Evolutionary conservation across 2,329 filamentous ascomycete genomes (phyloP).

Genomic region (Sclerotinia glacialis): DNA sequence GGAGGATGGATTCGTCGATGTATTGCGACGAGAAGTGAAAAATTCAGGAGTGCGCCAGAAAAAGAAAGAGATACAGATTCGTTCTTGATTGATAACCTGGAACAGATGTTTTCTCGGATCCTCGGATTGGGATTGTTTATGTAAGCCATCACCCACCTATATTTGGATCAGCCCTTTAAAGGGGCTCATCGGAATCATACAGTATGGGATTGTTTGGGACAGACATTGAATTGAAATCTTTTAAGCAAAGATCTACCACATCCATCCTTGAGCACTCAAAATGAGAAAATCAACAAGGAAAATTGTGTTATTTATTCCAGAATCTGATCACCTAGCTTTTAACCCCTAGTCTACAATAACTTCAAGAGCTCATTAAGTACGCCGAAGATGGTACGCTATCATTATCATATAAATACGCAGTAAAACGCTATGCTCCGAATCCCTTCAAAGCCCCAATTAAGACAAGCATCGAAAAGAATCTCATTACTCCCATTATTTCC

Average conservation of each 20-base stretch:
- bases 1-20: constrained; percentile 6
- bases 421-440: constrained; percentile 38
- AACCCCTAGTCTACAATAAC: constrained; percentile 18
- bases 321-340: constrained; percentile 11
- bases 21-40: constrained; percentile 6
- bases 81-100: constrained; percentile 14
- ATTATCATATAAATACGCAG: constrained; percentile 39
- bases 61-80: not conserved
- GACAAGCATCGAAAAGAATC: constrained; percentile 31
- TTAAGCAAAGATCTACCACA: not conserved
- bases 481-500: constrained; percentile 13
- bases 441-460: constrained; percentile 33
- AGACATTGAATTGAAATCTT: not conserved
- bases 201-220: not conserved
- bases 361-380: constrained; percentile 20
- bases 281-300: not conserved
- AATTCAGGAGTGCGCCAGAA: not conserved
- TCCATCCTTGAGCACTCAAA: not conserved
- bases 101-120: constrained; percentile 16
- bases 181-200: not conserved
- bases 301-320: constrained; percentile 3
- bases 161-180: constrained; percentile 2
- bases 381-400: constrained; percentile 27
- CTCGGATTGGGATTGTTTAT: constrained; percentile 12
- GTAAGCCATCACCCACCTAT: constrained; percentile 4